Evolutionary conservation across 2,329 filamentous ascomycete genomes (phyloP), one percentile per base, ranked within the genome.

Genomic region (Fusarium penzigii): DNA sequence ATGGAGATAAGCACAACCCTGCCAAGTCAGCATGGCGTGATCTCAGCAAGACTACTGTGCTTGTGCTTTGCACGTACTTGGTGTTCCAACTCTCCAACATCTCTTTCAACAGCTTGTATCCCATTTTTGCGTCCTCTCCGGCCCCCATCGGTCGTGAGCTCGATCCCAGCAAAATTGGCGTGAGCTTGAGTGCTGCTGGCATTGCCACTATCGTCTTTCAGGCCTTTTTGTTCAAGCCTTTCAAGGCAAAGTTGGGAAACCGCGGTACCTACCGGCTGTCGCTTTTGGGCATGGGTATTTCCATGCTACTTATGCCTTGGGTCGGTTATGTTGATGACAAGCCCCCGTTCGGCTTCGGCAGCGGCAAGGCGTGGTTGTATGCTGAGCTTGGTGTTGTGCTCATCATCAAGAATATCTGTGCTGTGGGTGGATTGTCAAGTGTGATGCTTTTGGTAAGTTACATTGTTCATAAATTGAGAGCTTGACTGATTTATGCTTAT

Each of bases 41-140:
- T 41, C 79, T 93, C 46, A 96, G 90, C 65, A 81, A 86, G 51
- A 92, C 94, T 53, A 96, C 92, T 0, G 70, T 97, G 12, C 76
- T 95, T 3, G 81, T 99, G 0, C 81, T 99, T 6, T 70, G 84
- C 47, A 95, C 92, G 0, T 97, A 96, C 66, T 83, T 97, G 41
- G 87, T 97, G 45, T 99, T 97, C 68, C 92, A 97, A 65, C 80
- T 99, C 6, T 87, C 89, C 55, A 97, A 97, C 70, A 91, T 97
- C 59, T 92, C 91, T 4, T 99, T 92, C 80, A 97, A 96, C 72
- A 93, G 90, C 16, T 78, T 99, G 0, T 99, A 95, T 65, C 94
- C 94, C 1, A 93, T 97, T 48, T 99, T 97, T 64, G 90, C 88
- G 1, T 86, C 92, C 49, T 85, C 88, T 0, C 72, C 81, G 1